phyloP scores from a whole-genome alignment of 331 rosid genomes.

The Spiraea crenata region DNA sequence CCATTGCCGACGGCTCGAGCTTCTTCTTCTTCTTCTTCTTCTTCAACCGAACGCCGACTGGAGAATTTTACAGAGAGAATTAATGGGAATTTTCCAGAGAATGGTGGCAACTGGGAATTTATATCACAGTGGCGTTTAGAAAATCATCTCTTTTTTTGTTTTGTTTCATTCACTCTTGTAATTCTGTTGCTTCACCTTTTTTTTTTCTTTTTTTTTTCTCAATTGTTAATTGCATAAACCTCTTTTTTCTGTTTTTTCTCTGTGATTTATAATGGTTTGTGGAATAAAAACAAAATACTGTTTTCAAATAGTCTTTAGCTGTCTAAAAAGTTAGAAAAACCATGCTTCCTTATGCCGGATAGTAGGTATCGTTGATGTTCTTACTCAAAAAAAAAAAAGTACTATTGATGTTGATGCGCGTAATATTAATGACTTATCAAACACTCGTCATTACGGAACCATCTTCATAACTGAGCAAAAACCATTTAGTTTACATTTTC shows the following conservation, averaged over 20 bases:
- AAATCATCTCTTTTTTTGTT: not conserved
- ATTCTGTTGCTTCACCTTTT: not conserved
- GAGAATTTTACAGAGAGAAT: not conserved
- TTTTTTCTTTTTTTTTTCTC: not conserved
- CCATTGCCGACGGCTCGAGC: constrained; percentile 15
- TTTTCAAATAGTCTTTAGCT: not conserved
- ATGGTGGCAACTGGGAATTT: constrained; percentile 13
- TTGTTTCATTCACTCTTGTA: not conserved
- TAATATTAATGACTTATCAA: too few species aligned
- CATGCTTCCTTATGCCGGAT: too few species aligned
- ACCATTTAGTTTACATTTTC: too few species aligned
- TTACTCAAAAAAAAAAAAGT: too few species aligned
- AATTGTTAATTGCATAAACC: too few species aligned
- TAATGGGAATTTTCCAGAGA: not conserved
- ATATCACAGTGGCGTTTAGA: not conserved
- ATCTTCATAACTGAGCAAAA: too few species aligned
- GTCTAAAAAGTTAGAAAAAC: too few species aligned
- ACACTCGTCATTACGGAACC: too few species aligned
- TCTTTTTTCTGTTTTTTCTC: too few species aligned
- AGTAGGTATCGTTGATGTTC: too few species aligned
- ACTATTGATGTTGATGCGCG: too few species aligned
- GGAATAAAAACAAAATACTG: not conserved
- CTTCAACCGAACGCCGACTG: not conserved
- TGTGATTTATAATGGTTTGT: too few species aligned
- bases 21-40: not conserved